Percentiles rank a stretch among this genome's conserved stretches.
Conservation (phyloP, 2,329 filamentous ascomycete species). For the Xylaria sp. region DNA sequence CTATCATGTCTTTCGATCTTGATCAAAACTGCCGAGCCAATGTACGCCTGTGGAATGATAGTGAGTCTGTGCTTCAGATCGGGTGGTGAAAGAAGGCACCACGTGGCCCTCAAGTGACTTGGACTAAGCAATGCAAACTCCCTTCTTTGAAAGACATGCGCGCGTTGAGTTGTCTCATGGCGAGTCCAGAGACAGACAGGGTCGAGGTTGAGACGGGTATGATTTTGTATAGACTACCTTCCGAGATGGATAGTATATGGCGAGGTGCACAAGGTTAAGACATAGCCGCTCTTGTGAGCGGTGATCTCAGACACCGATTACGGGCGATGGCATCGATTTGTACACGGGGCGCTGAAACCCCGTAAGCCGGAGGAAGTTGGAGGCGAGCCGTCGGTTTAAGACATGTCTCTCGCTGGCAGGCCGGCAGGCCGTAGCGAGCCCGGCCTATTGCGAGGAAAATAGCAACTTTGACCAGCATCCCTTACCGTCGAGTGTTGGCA, state of each 20-base stretch:
- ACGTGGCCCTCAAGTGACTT: slow-evolving; percentile 31
- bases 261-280: slow-evolving; percentile 12
- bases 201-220: slow-evolving; percentile 19
- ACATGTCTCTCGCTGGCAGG: slow-evolving; percentile 31
- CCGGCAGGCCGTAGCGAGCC: slow-evolving; percentile 25
- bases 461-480: background rate
- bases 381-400: slow-evolving; percentile 39
- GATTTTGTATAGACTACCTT: background rate
- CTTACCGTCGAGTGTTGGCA: background rate
- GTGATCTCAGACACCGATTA: slow-evolving; percentile 22
- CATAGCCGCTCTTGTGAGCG: slow-evolving; percentile 9
- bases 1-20: slow-evolving; percentile 5
- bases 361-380: slow-evolving; percentile 40
- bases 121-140: slow-evolving; percentile 17
- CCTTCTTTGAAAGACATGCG: slow-evolving; percentile 26
- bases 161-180: slow-evolving; percentile 16
- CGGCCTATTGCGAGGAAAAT: slow-evolving; percentile 11
- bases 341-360: slow-evolving; percentile 21
- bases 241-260: background rate
- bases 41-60: slow-evolving; percentile 12
- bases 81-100: slow-evolving; percentile 28
- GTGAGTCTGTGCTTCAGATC: slow-evolving; percentile 17
- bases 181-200: background rate
- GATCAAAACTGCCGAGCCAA: slow-evolving; percentile 4
- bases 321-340: slow-evolving; percentile 48